Base-by-base conservation (phyloP, 306 rosid species). In the Arachis hypogaea region DNA sequence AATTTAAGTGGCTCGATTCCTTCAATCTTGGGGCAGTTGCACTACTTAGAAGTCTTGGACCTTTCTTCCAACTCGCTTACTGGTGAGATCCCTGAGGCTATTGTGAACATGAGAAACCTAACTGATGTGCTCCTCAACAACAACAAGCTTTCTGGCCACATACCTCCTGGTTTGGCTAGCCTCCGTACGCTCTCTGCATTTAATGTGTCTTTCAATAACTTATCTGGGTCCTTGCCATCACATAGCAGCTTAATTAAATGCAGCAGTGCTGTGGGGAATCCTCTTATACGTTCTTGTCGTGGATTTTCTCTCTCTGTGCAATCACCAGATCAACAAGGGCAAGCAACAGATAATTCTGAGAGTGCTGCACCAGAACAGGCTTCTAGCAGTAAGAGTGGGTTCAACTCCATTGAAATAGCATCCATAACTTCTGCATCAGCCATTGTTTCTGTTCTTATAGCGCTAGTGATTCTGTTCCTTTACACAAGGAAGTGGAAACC, bases 381-480 rank as follows among this genome's bases (percentile, higher is more conserved):
- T 71, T 18, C 78, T 41, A 43, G 75, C 69, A 66, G 42, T 18
- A 63, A 12, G n/a, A 72, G 73, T 44, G 81, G 85, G 45, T 88
- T 93, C 78, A 91, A 75, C 76, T 89, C 97, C 9, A 91, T 93
- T 75, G 98, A 93, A 82, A 93, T 91, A 76, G 98, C 97, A 69
- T 89, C 93, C 77, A 92, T 93, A 69, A 77, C 98, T n/a, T 90
- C 96, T 82, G 98, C 98, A 22, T 86, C 97, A 1, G 98, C 97
- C 77, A 89, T 93, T 74, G 90, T 91, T 63, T 89, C 87, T 1
- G 98, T 93, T 79, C 97, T 93, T 74, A 30, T 93, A 16, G 96
- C 96, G 28, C 77, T 93, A 8, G 82, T 89, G 63, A 72, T 89
- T 60, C 81, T 93, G 1, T 93, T 89, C 78, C 59, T 91, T 51